Evolutionary conservation across 2,329 filamentous ascomycete species (phyloP), one percentile per base, ranked within the genome.

Genomic region (Fusarium pseudocircinatum): DNA sequence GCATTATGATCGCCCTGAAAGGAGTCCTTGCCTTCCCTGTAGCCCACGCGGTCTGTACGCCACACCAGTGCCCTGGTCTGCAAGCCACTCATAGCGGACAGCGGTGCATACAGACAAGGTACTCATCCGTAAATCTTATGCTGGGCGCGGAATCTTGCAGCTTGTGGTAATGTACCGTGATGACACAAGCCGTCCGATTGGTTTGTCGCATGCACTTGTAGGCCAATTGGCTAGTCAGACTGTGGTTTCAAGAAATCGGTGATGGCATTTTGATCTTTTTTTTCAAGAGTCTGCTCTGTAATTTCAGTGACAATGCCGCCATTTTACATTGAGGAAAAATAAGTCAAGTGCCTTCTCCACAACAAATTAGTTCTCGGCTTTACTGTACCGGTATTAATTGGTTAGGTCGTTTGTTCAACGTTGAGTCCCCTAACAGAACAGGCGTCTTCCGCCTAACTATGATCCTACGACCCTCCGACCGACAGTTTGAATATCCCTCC

Each of bases 401-500:
- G 50, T 37, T n/a, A 4, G 7, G 47, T 20, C 16, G n/a, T 26
- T 36, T 52, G 16, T 36, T 36, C 18, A 36, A 26, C 24, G 50
- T 9, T 40, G 15, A 54, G 24, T 54, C 50, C 50, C 50, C 34
- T 28, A 39, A 40, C 5, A 54, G 34, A 54, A 40, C 30, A 54
- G 50, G 34, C 34, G 49, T 36, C 34, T 24, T 24, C 47, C 47
- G 47, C 47, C 24, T n/a, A n/a, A n/a, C n/a, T 20, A 42, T 64
- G 43, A 47, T 47, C 50, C 66, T 62, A 52, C 54, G 32, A 64
- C 44, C 53, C 57, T 67, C 66, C 67, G 67, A 73, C 69, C 73
- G 60, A 68, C 72, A 62, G n/a, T 73, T 73, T 69, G 62, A 59
- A 60, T 63, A 59, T 73, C 62, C 63, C 70, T 74, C 71, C 71